A percentile compares a stretch with the other conserved stretches of the same genome.
These are phyloP conservation scores for Halenospora varia DNA, from an alignment of 495 filamentous ascomycete genomes.

Conservation along the genomic window DNA sequence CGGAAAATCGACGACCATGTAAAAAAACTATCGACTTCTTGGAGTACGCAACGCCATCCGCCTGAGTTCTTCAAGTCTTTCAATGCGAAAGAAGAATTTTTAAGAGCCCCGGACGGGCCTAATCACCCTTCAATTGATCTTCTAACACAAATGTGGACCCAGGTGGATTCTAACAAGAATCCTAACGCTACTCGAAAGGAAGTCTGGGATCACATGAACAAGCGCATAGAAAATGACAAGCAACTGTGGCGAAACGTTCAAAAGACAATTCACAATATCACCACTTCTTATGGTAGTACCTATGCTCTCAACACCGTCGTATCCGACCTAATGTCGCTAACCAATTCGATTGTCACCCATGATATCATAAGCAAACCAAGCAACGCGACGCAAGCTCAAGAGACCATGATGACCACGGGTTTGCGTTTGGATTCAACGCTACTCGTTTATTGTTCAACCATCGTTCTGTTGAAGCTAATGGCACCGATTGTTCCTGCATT, in stretches of 20 bases:
- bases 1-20: slow-evolving; percentile 46
- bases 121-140: no score
- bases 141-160: no score
- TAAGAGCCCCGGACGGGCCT: no score
- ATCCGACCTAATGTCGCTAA: slow-evolving; percentile 75
- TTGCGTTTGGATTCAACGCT: neutral
- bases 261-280: slow-evolving; percentile 63
- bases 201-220: neutral
- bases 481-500: slow-evolving; percentile 76
- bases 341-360: no score
- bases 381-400: neutral
- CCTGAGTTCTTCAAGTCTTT: neutral
- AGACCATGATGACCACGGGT: neutral
- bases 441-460: slow-evolving; percentile 6
- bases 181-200: neutral
- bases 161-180: neutral
- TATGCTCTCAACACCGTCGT: slow-evolving; percentile 77
- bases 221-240: slow-evolving; percentile 41
- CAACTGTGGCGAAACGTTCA: slow-evolving; percentile 61
- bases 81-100: neutral
- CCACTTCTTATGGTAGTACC: slow-evolving; percentile 61
- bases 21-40: neutral
- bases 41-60: neutral
- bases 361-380: slow-evolving; percentile 39
- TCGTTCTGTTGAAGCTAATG: slow-evolving; percentile 60